These are phyloP conservation scores for Eurotiales sp. DNA, from an alignment of 2,329 filamentous ascomycete species.

Conservation along the genomic window DNA sequence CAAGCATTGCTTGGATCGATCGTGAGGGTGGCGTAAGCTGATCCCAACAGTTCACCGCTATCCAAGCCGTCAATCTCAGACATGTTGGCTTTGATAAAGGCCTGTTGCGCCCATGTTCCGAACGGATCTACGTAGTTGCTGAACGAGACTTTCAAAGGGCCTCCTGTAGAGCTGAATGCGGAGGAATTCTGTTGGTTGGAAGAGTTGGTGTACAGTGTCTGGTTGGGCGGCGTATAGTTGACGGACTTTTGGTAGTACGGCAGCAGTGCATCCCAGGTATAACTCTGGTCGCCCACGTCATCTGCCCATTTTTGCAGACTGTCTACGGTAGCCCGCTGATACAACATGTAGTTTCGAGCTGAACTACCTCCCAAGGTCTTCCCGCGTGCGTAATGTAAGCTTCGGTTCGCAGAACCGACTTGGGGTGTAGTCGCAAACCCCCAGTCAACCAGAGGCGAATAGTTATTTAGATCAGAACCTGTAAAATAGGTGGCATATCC, in stretches of 20 bases:
- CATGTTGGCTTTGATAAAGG: constrained; percentile 26
- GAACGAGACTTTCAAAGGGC: constrained; percentile 32
- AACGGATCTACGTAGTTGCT: constrained; percentile 25
- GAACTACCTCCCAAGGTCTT: constrained; percentile 24
- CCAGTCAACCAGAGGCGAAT: constrained; percentile 22
- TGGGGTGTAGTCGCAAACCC: constrained; percentile 23
- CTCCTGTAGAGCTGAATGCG: constrained; percentile 20
- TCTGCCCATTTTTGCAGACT: constrained; percentile 34
- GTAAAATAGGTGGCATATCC: constrained; percentile 20
- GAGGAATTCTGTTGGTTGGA: constrained; percentile 21
- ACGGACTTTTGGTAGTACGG: constrained; percentile 28
- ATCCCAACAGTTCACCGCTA: constrained; percentile 23
- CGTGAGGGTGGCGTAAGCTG: constrained; percentile 26
- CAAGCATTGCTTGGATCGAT: constrained; percentile 25
- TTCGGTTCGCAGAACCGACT: constrained; percentile 5
- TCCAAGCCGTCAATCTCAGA: constrained; percentile 25
- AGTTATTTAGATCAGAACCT: constrained; percentile 22
- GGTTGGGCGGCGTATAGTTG: constrained; percentile 26
- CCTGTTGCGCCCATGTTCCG: constrained; percentile 25
- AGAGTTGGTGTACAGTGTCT: constrained; percentile 18
- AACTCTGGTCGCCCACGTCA: constrained; percentile 32
- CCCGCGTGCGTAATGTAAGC: constrained; percentile 24
- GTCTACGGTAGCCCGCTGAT: constrained; percentile 27
- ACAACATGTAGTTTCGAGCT: constrained; percentile 24
- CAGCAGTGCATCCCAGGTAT: constrained; percentile 27